Percentiles rank a stretch among this genome's conserved stretches.
phyloP scores from a whole-genome alignment of 139 green algal species.

The Tetraselmis chui region DNA sequence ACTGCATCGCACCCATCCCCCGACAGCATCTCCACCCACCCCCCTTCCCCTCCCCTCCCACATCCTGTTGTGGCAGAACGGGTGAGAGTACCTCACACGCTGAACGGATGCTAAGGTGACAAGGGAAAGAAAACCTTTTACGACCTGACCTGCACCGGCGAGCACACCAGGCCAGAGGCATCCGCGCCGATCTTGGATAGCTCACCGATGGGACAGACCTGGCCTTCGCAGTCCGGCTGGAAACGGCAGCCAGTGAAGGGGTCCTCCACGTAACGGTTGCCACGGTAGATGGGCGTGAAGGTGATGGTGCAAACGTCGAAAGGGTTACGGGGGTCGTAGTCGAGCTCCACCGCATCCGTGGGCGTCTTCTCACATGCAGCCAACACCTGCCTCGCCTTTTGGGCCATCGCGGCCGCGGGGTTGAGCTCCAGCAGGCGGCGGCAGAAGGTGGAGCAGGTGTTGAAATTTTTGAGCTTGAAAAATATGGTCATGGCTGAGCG shows the following conservation, averaged over 20 bases:
- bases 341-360: conserved; percentile 75
- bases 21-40: too few relatives aligned
- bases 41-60: too few relatives aligned
- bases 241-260: conserved; percentile 87
- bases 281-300: conserved; percentile 92
- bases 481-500: conserved; percentile 86
- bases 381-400: conserved; percentile 83
- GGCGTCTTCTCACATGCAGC: conserved; percentile 86
- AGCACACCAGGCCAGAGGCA: conserved; percentile 74
- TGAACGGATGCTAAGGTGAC: too few relatives aligned
- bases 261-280: conserved; percentile 61
- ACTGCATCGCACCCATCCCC: too few relatives aligned
- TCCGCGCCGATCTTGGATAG: conserved; percentile 78
- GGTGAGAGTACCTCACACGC: too few relatives aligned
- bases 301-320: conserved; percentile 94
- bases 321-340: conserved; percentile 97
- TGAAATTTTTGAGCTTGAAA: conserved; percentile 95
- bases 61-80: too few relatives aligned
- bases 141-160: conserved; percentile 28
- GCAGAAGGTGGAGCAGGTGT: conserved; percentile 84
- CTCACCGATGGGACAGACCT: conserved; percentile 80
- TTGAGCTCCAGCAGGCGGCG: conserved; percentile 92
- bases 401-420: conserved; percentile 58
- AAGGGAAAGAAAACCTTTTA: too few relatives aligned
- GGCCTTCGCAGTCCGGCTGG: conserved; percentile 69